Conservation (phyloP, 331 rosid genomes). For the Telfairia occidentalis region DNA sequence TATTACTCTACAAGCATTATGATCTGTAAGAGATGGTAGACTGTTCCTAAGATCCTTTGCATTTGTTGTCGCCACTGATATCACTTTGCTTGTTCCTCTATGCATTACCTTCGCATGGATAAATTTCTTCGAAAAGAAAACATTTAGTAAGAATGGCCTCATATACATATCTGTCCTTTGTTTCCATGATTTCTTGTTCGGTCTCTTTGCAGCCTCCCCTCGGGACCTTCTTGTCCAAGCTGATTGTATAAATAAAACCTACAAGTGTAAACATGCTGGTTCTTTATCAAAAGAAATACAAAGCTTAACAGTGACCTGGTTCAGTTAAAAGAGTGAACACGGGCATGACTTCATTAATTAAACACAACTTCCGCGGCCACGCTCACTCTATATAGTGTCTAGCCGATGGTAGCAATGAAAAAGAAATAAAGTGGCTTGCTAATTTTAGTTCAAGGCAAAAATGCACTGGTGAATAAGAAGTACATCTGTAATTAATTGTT, state of each 20-base stretch:
- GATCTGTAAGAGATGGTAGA: slow-evolving; percentile 54
- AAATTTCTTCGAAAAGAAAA: slow-evolving; percentile 77
- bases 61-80: slow-evolving; percentile 78
- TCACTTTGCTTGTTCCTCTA: slow-evolving; percentile 88
- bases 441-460: neutral
- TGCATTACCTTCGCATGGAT: slow-evolving; percentile 83
- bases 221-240: slow-evolving; percentile 89
- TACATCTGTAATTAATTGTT: neutral
- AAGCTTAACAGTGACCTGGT: neutral
- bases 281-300: neutral
- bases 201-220: slow-evolving; percentile 63
- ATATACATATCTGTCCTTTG: slow-evolving; percentile 80
- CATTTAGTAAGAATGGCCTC: slow-evolving; percentile 71
- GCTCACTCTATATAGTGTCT: neutral
- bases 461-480: neutral
- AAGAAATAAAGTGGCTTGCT: neutral
- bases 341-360: neutral
- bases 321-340: neutral
- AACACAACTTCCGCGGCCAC: neutral
- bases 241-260: slow-evolving; percentile 51
- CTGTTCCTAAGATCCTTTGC: slow-evolving; percentile 67
- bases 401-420: neutral
- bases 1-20: slow-evolving; percentile 53
- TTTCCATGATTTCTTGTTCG: slow-evolving; percentile 73
- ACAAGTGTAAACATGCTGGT: neutral